Base-by-base conservation (phyloP, 305 asterid species). In the Solanum aculeatissimum region DNA sequence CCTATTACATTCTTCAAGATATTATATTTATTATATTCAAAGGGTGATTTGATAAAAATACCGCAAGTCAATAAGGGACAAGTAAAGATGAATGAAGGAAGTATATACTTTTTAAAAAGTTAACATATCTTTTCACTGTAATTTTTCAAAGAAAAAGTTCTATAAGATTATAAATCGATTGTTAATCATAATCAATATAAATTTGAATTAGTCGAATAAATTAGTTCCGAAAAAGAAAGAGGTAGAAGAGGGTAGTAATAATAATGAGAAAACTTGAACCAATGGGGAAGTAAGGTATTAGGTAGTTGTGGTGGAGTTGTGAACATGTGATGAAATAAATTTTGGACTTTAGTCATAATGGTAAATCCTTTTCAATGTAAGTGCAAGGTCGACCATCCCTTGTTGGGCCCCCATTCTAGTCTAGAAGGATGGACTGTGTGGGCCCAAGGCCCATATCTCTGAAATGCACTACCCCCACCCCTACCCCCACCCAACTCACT, bases 251-350 rank as follows among this genome's bases (percentile, higher is more conserved):
- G 53, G 7, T 0, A 11, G 40, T 23, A 74, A 74, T 45, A 13
- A 45, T 9, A 55, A 55, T 21, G 57, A 9, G 74, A 81, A 81
- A 47, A 58, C 57, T 81, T 81, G 74, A 81, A 81, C 62, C 75
- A 40, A 81, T 60, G 84, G 84, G 84, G 43, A 81, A 42, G 84
- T 81, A 62, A 81, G 84, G 77, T 81, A 60, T 62, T 25, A 40
- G 74, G 71, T 65, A 23, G 43, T 81, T 81, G 27, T 42, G 84
- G 75, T 81, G 84, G 84, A 81, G 77, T 62, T 62, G 47, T 9
- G 75, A 62, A 0, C 84, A 81, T 81, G 84, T 81, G 84, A 81
- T 81, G 58, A 45, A 58, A 42, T 60, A 45, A 25, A 74, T 18
- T 9, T 77, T 77, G 63, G 63, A 77, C 2, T 77, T 51, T 77